These are phyloP conservation scores for Dioscorea zingiberensis DNA, from an alignment of 106 monocot genomes.

Conservation along the genomic window DNA sequence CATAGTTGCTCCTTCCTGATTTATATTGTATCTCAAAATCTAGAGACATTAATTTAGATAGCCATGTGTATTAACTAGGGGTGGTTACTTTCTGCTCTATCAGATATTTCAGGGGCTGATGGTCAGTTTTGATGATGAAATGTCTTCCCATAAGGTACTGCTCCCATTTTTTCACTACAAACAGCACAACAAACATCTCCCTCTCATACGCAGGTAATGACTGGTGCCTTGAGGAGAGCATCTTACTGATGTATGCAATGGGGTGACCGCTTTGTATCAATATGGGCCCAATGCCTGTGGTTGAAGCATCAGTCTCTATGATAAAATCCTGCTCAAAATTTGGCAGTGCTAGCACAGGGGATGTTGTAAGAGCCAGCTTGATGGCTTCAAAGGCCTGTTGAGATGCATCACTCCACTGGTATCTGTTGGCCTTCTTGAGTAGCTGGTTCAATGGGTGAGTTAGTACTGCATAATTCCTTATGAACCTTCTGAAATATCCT, in stretches of 20 bases:
- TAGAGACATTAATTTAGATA: not conserved
- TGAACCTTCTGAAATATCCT: slow-evolving; percentile 12
- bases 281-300: not conserved
- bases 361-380: not conserved
- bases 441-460: not conserved
- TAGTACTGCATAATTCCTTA: not conserved
- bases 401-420: not conserved
- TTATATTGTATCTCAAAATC: not conserved
- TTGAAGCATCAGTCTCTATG: slow-evolving; percentile 8
- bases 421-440: not conserved
- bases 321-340: slow-evolving; percentile 1
- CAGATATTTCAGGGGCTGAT: too few relatives aligned
- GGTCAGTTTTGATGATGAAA: too few relatives aligned
- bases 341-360: not conserved
- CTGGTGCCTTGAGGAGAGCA: not conserved
- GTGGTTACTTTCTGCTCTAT: too few relatives aligned
- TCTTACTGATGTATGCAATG: slow-evolving; percentile 16
- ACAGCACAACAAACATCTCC: not conserved
- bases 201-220: not conserved
- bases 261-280: not conserved
- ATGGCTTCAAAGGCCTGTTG: not conserved
- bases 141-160: too few relatives aligned
- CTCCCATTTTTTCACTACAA: too few relatives aligned
- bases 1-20: too few relatives aligned
- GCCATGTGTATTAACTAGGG: too few relatives aligned